Base-by-base conservation (phyloP, 1,284 basidiomycete species). In the Wallemia mellicola region DNA sequence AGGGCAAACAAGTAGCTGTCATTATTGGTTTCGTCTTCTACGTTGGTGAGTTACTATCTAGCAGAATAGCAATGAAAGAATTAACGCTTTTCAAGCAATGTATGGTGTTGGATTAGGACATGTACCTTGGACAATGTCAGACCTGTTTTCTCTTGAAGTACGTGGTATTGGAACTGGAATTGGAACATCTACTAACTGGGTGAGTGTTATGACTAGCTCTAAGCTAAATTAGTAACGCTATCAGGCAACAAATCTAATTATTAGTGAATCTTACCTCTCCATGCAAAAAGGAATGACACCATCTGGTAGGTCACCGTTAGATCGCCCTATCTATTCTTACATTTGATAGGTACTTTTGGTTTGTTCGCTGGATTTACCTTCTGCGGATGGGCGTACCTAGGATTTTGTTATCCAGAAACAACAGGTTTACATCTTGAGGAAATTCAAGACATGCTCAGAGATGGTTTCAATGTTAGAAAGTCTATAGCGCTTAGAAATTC, bases 321-420 rank as follows among this genome's bases (percentile, higher is more conserved):
- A 26, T 28, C 22, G 15, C 57, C 24, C 7, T 32, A 7, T 7
- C 30, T 19, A 32, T 32, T 7, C 30, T 32, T 7, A 32, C 24
- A 17, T 28, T n/a, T n/a, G 24, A 24, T 27, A 15, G 66, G 66
- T 24, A 64, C 70, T 2, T 72, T 71, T 59, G 70, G 64, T 2
- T 64, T 71, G 27, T 72, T 68, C 62, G 68, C 68, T 2, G 68
- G 64, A 19, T 66, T 71, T 57, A 68, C 60, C 27, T 54, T 3
- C 28, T 11, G 17, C 2, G 26, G 24, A 2, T 61, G 15, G 59
- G 33, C 54, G 62, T 32, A 61, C 11, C 5, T 70, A 62, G 67
- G 65, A 64, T 71, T 69, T 64, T 68, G 67, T 61, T 72, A 72
- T 63, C 71, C 69, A 25, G 70, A 72, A 61, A 67, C 69, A 0